A percentile compares a stretch with the other conserved stretches of the same genome.
Conservation (phyloP, 495 filamentous ascomycete species). For the Tuber microsphaerosporum region DNA sequence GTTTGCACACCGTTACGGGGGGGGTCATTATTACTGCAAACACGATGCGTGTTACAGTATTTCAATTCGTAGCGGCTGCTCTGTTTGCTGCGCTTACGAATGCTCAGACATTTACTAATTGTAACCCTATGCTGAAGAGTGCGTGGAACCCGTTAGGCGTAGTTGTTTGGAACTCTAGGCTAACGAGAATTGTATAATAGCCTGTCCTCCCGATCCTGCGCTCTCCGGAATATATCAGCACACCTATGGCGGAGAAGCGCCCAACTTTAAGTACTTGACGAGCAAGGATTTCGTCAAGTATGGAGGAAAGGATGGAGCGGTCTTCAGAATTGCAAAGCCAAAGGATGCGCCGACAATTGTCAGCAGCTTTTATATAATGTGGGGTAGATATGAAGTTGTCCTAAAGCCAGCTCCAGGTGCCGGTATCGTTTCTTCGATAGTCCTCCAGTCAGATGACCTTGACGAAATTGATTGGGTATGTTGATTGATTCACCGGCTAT, state of each 20-base stretch:
- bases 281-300: slow-evolving; percentile 56
- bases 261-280: slow-evolving; percentile 62
- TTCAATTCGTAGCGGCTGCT: not conserved
- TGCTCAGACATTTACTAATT: slow-evolving; percentile 69
- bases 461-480: slow-evolving; percentile 91
- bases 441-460: slow-evolving; percentile 80
- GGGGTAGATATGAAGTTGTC: slow-evolving; percentile 65
- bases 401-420: slow-evolving; percentile 63
- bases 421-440: slow-evolving; percentile 75
- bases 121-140: slow-evolving; percentile 66
- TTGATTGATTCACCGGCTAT: slow-evolving; percentile 48
- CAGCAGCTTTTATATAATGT: slow-evolving; percentile 75
- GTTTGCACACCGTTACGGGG: not conserved
- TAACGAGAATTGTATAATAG: slow-evolving; percentile 18
- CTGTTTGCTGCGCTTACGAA: slow-evolving; percentile 43
- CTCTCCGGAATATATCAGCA: slow-evolving; percentile 69
- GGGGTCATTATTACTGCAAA: not conserved
- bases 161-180: not conserved
- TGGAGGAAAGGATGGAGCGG: slow-evolving; percentile 68
- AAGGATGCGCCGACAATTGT: slow-evolving; percentile 79
- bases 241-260: slow-evolving; percentile 41
- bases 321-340: slow-evolving; percentile 72
- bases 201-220: slow-evolving; percentile 71
- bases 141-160: slow-evolving; percentile 39
- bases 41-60: not conserved